phyloP scores from a whole-genome alignment of 179 eudicot genomes.

The Actinidia chinensis region DNA sequence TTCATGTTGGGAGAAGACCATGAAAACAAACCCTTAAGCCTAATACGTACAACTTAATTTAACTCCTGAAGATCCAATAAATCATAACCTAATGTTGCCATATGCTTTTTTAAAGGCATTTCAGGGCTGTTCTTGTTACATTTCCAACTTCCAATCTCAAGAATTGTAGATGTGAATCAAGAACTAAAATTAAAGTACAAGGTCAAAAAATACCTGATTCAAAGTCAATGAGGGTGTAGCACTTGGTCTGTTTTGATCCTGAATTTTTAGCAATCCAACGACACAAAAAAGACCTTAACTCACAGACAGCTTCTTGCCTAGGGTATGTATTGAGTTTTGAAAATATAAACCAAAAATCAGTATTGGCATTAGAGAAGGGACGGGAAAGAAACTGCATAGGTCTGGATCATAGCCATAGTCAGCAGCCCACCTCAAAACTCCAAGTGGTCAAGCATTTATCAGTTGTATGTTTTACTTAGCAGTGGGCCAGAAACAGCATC shows the following conservation, averaged over 20 bases:
- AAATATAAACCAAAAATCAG: not conserved
- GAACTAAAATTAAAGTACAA: not conserved
- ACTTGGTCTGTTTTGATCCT: slow-evolving; percentile 37
- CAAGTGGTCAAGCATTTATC: slow-evolving; percentile 72
- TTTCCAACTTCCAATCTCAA: not conserved
- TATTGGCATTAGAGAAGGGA: slow-evolving; percentile 6
- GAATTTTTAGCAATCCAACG: too few relatives aligned
- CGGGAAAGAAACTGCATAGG: not conserved
- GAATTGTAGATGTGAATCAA: not conserved
- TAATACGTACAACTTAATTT: not conserved
- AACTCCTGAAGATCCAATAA: not conserved
- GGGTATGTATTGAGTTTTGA: slow-evolving; percentile 11
- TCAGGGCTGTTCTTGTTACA: not conserved
- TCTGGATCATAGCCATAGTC: slow-evolving; percentile 3
- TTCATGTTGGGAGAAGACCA: not conserved
- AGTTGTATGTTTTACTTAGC: slow-evolving; percentile 77
- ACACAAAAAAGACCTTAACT: slow-evolving; percentile 65
- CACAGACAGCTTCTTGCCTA: slow-evolving; percentile 72
- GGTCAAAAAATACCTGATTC: slow-evolving; percentile 50
- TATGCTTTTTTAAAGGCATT: not conserved
- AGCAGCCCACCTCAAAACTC: slow-evolving; percentile 60
- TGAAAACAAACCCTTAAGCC: not conserved
- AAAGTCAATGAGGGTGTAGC: slow-evolving; percentile 34
- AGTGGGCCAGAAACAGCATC: slow-evolving; percentile 88
- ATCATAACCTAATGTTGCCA: not conserved